A percentile compares a stretch with the other conserved stretches of the same genome.
phyloP scores from a whole-genome alignment of 2,329 filamentous ascomycete species.

The Xylariomycetidae sp. region DNA sequence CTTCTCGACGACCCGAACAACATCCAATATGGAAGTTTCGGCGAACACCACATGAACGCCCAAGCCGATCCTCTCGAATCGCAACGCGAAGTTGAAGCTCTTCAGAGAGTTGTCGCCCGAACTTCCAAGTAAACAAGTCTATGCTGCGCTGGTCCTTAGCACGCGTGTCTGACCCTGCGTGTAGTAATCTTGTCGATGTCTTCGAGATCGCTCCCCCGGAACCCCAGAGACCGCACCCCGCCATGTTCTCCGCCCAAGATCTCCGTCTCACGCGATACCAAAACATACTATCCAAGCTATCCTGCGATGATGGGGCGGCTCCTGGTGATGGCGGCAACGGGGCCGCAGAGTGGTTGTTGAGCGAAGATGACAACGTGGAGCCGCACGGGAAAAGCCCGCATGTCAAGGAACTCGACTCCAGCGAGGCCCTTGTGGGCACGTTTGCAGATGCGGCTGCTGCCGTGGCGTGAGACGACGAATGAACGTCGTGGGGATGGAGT shows the following conservation, averaged over 20 bases:
- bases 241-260: constrained; percentile 43
- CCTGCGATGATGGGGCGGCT: constrained; percentile 34
- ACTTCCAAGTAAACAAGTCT: constrained; percentile 52
- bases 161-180: too few species aligned
- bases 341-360: constrained; percentile 46
- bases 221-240: constrained; percentile 22
- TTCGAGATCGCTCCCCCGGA: constrained; percentile 57
- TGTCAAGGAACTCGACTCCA: constrained; percentile 33
- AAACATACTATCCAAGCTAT: constrained; percentile 54
- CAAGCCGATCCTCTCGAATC: constrained; percentile 57
- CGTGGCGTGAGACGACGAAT: constrained; percentile 32
- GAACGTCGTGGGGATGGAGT: not conserved
- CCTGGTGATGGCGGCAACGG: constrained; percentile 34
- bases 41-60: constrained; percentile 45
- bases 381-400: constrained; percentile 33
- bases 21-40: constrained; percentile 58
- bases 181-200: constrained; percentile 61
- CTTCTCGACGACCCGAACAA: constrained; percentile 56
- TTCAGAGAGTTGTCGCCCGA: constrained; percentile 57
- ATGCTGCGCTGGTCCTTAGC: too few species aligned
- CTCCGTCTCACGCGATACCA: constrained; percentile 53
- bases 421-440: constrained; percentile 49
- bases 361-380: constrained; percentile 44
- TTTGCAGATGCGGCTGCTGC: constrained; percentile 54
- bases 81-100: constrained; percentile 57